Percentiles rank a stretch among this genome's conserved stretches.
phyloP scores from a whole-genome alignment of 116 monocot genomes.

The Zostera marina region DNA sequence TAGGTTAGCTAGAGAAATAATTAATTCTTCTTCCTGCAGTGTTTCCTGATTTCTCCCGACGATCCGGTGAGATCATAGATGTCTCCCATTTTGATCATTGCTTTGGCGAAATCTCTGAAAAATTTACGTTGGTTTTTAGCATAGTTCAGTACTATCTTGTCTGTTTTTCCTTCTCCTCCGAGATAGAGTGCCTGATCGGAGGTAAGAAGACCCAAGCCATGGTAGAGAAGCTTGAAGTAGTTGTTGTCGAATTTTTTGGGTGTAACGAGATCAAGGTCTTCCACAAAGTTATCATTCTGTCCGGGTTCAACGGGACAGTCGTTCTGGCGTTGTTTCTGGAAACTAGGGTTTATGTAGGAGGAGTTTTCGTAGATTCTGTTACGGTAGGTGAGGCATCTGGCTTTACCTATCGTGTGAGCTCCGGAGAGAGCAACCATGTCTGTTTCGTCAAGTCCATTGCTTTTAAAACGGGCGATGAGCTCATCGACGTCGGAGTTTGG shows the following conservation, averaged over 20 bases:
- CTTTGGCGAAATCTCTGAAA: background rate
- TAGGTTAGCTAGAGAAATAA: too few relatives aligned
- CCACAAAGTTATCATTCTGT: background rate
- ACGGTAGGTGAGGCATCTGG: conserved; percentile 14
- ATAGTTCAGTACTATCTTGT: background rate
- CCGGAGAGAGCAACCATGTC: conserved; percentile 2
- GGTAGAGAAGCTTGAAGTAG: conserved; percentile 1
- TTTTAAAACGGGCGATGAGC: background rate
- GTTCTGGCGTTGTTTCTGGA: background rate
- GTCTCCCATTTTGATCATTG: conserved; percentile 2
- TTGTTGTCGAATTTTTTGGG: background rate
- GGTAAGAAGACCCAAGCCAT: background rate
- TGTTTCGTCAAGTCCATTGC: background rate
- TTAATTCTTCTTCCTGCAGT: conserved; percentile 1
- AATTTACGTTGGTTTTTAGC: background rate
- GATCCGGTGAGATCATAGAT: background rate
- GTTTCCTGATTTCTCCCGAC: background rate
- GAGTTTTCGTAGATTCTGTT: conserved; percentile 24
- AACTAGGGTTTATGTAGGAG: conserved; percentile 13
- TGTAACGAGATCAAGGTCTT: conserved; percentile 9
- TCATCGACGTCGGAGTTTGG: background rate
- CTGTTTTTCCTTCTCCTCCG: background rate
- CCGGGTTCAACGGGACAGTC: background rate
- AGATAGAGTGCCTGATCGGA: conserved; percentile 2
- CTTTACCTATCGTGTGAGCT: conserved; percentile 29